Evolutionary conservation across 1,139 yeast species (phyloP), one percentile per base, ranked within the genome.

Genomic region (Debaryomyces udenii): DNA sequence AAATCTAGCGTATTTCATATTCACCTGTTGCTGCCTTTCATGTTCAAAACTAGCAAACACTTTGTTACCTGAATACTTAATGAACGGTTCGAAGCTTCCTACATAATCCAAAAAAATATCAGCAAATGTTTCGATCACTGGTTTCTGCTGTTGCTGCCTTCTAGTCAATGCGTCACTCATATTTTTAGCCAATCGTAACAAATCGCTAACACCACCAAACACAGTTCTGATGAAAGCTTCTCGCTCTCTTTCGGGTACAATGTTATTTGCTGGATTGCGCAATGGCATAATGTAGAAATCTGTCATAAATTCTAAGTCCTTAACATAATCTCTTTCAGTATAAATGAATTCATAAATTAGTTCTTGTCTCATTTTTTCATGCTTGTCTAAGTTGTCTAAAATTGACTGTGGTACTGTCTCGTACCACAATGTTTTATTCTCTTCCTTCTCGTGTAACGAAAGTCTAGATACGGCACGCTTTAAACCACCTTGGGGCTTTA

Each of bases 211-310:
- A 37, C 93, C 93, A 31, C 93, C 89, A 64, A 93, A 93, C 3
- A 94, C 98, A 14, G 95, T 86, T 44, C 94, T 78, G 31, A 93
- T 86, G 56, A 93, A 91, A 50, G 89, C 86, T 50, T 91, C 97
- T 39, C 97, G 76, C 50, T 95, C 94, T 44, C 83, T 75, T 44
- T 87, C 93, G 0, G 96, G 95, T 44, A 94, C 90, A 46, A 90
- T 85, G 53, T 86, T 87, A 31, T 90, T 83, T 9, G 68, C 68
- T 0, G 78, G 78, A 51, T 84, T 89, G 11, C 96, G 74, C 48
- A 93, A 72, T 1, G 98, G 97, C 66, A 89, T 81, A 59, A 93
- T 91, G 80, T 96, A 94, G 52, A 87, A 90, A 61, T 93, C 98
- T 35, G 96, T 82, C 60, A 94, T 74, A 53, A 91, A 88, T 62